These are phyloP conservation scores for Fusarium albosuccineum DNA, from an alignment of 2,329 filamentous ascomycete genomes.

Conservation along the genomic window DNA sequence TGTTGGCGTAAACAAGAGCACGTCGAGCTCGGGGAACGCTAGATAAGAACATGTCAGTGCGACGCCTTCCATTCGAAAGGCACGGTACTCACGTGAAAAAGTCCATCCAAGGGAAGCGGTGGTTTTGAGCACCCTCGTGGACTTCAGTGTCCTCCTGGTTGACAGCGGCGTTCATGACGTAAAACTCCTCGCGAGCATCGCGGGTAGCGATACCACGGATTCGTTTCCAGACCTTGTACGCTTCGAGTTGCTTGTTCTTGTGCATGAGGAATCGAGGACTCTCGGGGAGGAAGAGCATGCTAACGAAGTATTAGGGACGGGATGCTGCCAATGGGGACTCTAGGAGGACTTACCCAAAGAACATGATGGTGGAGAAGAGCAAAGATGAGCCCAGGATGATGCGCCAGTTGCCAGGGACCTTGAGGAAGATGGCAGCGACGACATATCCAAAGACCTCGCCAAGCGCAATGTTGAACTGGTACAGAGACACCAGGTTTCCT, in stretches of 20 bases:
- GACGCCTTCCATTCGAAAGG: background rate
- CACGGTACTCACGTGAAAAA: constrained; percentile 68
- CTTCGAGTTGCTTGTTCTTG: constrained; percentile 62
- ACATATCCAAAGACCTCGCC: constrained; percentile 81
- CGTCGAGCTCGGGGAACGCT: constrained; percentile 73
- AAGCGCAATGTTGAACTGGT: constrained; percentile 82
- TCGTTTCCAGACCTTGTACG: constrained; percentile 77
- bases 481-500: constrained; percentile 79
- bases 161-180: constrained; percentile 76
- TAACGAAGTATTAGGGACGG: constrained; percentile 47
- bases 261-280: constrained; percentile 78
- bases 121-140: constrained; percentile 63
- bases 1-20: constrained; percentile 75
- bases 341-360: constrained; percentile 46
- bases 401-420: constrained; percentile 78
- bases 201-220: constrained; percentile 71
- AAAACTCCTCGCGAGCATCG: constrained; percentile 77
- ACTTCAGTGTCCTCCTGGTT: constrained; percentile 67
- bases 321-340: constrained; percentile 52
- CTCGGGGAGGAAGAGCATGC: constrained; percentile 80
- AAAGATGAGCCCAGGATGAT: constrained; percentile 81
- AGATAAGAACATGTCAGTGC: background rate
- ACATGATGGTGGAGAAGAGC: constrained; percentile 69
- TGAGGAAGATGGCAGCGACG: constrained; percentile 78
- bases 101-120: constrained; percentile 77